Evolutionary conservation across 331 rosid genomes (phyloP).

Genomic region (Prunus yedoensis): DNA sequence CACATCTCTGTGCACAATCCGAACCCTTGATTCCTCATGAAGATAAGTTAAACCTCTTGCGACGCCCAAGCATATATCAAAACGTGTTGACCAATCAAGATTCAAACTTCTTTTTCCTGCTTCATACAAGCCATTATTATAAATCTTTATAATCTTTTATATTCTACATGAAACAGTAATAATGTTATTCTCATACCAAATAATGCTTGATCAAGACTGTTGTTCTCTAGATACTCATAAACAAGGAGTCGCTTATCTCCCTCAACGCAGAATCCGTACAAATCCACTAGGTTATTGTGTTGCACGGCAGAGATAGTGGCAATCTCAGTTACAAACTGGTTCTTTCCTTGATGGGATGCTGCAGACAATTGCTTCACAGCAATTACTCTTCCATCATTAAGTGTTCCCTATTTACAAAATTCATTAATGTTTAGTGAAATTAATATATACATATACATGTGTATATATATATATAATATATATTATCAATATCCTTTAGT

Average conservation of each 20-base stretch:
- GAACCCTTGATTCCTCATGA: slow-evolving; percentile 72
- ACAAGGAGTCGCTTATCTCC: slow-evolving; percentile 70
- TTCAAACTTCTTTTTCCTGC: slow-evolving; percentile 40
- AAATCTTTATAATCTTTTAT: background rate
- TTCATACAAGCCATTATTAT: slow-evolving; percentile 10
- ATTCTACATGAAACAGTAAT: background rate
- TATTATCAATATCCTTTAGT: background rate
- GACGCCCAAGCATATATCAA: slow-evolving; percentile 63
- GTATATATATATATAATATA: too few species aligned
- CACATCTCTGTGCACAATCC: slow-evolving; percentile 81
- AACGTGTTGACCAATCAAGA: slow-evolving; percentile 66
- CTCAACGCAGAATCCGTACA: slow-evolving; percentile 82
- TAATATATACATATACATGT: background rate
- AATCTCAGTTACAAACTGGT: slow-evolving; percentile 73
- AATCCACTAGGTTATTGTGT: slow-evolving; percentile 75
- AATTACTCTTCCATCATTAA: slow-evolving; percentile 65
- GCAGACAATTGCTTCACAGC: slow-evolving; percentile 78
- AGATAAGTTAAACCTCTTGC: slow-evolving; percentile 85
- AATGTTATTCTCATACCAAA: slow-evolving; percentile 50
- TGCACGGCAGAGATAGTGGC: slow-evolving; percentile 83
- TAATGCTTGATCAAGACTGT: slow-evolving; percentile 81
- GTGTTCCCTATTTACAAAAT: slow-evolving; percentile 52
- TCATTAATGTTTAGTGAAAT: background rate
- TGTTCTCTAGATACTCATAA: slow-evolving; percentile 77
- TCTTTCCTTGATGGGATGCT: slow-evolving; percentile 79